Base-by-base conservation (phyloP, 2,329 filamentous ascomycete genomes). In the Geosmithia flava region DNA sequence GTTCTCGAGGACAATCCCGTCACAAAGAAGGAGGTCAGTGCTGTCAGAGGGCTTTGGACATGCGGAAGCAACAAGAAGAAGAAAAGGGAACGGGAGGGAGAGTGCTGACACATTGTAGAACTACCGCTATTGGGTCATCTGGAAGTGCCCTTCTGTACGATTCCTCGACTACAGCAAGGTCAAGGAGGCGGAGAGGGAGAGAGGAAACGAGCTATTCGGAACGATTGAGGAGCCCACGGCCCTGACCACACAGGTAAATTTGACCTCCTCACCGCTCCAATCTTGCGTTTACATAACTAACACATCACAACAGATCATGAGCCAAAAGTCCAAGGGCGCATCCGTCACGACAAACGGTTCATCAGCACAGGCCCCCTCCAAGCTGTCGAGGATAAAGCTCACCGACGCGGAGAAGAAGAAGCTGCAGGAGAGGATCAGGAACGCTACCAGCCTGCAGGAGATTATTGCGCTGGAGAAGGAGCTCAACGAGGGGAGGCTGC, bases 141-240 rank as follows among this genome's bases (percentile, higher is more conserved):
- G 87, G 85, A 80, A 83, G 53, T 87, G 85, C 62, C 89, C 88
- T 1, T 76, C 75, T 4, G 81, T 98, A 42, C 83, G 91, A 43
- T 97, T 95, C 66, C 75, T 98, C 45, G 93, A 98, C 67, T 96
- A 88, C 63, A 76, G 81, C 56, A 95, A 95, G 67, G 89, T 98
- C 46, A 94, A 88, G 66, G 80, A 93, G 53, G 81, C 76, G 0
- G 93, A 98, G 73, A 80, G 90, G 43, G 69, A 78, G 53, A 78
- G 81, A 56, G 88, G 88, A 0, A 73, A 68, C 17, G 84, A 91
- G 64, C 72, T 98, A 2, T 97, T 97, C 59, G 94, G 94, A 47
- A 87, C 85, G 3, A 64, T 66, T 1, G 78, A 85, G 47, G 80
- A 85, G 61, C 93, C 91, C 1, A 88, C 89, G 0, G 82, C 85